Evolutionary conservation across 2,329 filamentous ascomycete genomes (phyloP).

Genomic region (Ambrosiella beaveri): DNA sequence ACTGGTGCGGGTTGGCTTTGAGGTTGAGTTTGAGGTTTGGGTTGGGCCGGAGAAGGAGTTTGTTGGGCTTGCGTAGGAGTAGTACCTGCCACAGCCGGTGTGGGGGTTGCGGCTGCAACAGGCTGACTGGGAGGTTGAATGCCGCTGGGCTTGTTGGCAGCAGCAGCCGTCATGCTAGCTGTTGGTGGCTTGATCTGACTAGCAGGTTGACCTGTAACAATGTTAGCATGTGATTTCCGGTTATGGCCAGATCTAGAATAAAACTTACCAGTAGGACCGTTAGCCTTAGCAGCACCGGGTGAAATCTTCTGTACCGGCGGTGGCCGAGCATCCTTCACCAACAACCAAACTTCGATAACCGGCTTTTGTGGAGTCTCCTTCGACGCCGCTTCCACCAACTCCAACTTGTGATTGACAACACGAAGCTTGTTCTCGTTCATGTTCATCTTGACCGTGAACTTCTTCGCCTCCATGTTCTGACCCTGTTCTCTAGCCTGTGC

Average conservation of each 20-base stretch:
- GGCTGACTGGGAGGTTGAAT: neutral
- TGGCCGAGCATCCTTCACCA: conserved; percentile 11
- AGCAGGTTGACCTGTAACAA: neutral
- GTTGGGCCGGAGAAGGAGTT: neutral
- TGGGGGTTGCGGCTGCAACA: neutral
- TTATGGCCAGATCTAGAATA: neutral
- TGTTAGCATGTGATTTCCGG: neutral
- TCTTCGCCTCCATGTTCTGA: conserved; percentile 57
- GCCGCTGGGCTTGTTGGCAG: neutral
- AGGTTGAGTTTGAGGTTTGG: neutral
- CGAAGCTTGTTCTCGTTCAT: conserved; percentile 57
- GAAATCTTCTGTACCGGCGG: conserved; percentile 12
- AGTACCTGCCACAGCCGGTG: neutral
- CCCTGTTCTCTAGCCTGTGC: conserved; percentile 41
- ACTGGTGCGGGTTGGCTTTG: neutral
- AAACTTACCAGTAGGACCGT: neutral
- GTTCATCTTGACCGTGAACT: conserved; percentile 56
- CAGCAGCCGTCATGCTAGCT: neutral
- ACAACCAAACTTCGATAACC: conserved; percentile 67
- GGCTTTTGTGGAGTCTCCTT: conserved; percentile 70
- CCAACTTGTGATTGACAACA: conserved; percentile 51
- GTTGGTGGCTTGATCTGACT: neutral
- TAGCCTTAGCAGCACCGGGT: conserved; percentile 3
- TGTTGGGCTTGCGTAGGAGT: neutral
- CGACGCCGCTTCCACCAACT: conserved; percentile 64